Evolutionary conservation across 768 basidiomycete species (phyloP).

Genomic region (Hirschioporus abietinus): DNA sequence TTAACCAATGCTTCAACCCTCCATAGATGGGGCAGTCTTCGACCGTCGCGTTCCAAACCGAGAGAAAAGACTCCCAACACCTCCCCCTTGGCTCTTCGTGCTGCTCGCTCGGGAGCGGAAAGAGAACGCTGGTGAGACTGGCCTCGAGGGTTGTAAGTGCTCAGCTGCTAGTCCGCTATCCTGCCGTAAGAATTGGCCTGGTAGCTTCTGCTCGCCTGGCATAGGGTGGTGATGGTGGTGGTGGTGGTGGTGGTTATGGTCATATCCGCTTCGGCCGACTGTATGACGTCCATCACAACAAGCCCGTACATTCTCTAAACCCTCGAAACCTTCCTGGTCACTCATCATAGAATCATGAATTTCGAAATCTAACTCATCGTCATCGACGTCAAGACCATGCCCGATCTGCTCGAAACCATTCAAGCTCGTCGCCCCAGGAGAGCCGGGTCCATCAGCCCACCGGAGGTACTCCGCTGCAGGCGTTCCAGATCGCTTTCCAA

Average conservation of each 20-base stretch:
- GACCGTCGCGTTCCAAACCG: conserved; percentile 72
- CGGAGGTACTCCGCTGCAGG: conserved; percentile 89
- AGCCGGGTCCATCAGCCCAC: conserved; percentile 62
- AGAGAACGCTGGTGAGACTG: conserved; percentile 79
- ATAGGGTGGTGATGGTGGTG: conserved; percentile 37
- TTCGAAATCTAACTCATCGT: conserved; percentile 77
- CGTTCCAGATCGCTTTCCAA: conserved; percentile 84
- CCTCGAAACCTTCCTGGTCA: conserved; percentile 76
- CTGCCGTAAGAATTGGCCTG: conserved; percentile 32
- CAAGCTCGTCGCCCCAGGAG: conserved; percentile 61
- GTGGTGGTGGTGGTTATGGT: conserved; percentile 58
- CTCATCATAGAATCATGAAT: conserved; percentile 67
- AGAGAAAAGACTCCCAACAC: conserved; percentile 60
- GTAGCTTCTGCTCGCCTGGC: conserved; percentile 16
- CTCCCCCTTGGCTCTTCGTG: conserved; percentile 60
- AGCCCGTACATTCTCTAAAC: conserved; percentile 90
- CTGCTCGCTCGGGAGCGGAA: conserved; percentile 81
- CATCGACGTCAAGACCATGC: conserved; percentile 30
- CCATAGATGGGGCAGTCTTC: background rate
- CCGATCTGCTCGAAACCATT: conserved; percentile 26
- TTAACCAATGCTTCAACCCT: background rate
- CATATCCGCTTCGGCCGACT: conserved; percentile 57
- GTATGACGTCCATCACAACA: conserved; percentile 88
- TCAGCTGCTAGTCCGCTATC: conserved; percentile 51
- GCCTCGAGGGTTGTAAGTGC: conserved; percentile 44